Evolutionary conservation across 306 rosid genomes (phyloP).

Genomic region (Cucurbita maxima): DNA sequence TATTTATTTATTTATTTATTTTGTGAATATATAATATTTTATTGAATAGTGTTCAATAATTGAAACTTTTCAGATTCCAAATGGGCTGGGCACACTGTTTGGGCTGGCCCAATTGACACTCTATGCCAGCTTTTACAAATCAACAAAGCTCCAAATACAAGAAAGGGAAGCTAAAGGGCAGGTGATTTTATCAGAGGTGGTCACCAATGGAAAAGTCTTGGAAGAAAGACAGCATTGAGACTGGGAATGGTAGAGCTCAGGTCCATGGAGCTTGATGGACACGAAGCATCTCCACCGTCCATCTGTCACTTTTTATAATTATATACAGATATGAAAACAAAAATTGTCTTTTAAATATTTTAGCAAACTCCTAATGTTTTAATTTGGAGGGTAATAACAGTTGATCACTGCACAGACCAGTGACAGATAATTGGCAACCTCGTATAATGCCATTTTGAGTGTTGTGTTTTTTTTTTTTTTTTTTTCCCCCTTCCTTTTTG

Average conservation of each 20-base stretch:
- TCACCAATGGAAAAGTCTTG: neutral
- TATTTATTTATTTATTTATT: no score
- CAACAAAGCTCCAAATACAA: conserved; percentile 38
- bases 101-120: conserved; percentile 50
- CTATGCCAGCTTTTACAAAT: conserved; percentile 62
- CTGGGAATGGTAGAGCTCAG: neutral
- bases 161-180: conserved; percentile 26
- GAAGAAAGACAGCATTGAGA: neutral
- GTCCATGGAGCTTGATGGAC: neutral
- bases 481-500: neutral
- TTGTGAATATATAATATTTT: neutral
- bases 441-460: neutral
- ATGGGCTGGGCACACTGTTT: conserved; percentile 53
- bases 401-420: neutral
- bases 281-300: neutral
- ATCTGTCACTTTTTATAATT: neutral
- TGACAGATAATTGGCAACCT: neutral
- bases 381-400: neutral
- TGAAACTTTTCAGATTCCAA: conserved; percentile 52
- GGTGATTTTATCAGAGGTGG: conserved; percentile 22
- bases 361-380: neutral
- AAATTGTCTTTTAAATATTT: neutral
- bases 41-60: neutral
- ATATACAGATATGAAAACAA: neutral
- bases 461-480: neutral